Base-by-base conservation (phyloP, 176 grass and related monocot genomes). In the Triticum timopheevii region DNA sequence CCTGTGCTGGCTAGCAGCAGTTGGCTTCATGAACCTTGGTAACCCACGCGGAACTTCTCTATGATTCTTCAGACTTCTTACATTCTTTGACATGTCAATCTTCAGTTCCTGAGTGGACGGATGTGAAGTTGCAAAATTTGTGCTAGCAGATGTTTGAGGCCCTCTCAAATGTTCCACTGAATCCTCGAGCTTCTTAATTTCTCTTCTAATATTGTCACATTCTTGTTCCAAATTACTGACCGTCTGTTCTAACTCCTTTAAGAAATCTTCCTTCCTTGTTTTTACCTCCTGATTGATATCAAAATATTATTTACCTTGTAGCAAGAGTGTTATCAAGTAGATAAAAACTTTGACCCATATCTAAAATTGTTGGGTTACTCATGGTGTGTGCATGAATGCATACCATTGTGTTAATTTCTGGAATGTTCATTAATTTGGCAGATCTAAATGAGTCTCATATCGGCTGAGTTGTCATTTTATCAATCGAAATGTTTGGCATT, bases 1-100 rank as follows among this genome's bases (percentile, higher is more conserved):
- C 90, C 88, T 98, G 42, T 82, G 86, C 78, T 91, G 88, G 88
- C 92, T 98, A 74, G 86, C 94, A 71, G 91, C 83, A 61, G 96
- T 98, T 80, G 93, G 90, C 90, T 79, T 92, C 96, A 98, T 98
- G 85, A 96, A 98, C 63, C 93, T 94, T 40, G 93, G 93, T 40
- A 96, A 35, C 62, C 77, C 90, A 65, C 88, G 42, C n/a, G 82
- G 90, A 83, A 79, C 59, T 74, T 89, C 78, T 73, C 58, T 77
- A 17, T 42, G 82, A 77, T 87, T 89, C 50, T 79, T 88, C 13
- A 58, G 71, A 85, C 20, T 90, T 56, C 61, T 84, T 45, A 80
- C 63, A 89, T 86, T 75, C 17, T 82, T 88, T 87, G 80, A 28
- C 19, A 65, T 78, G 76, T 71, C 78, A 82, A 81, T 79, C 61